Evolutionary conservation across 768 basidiomycete species (phyloP).

Genomic region (Lactarius evosmus): DNA sequence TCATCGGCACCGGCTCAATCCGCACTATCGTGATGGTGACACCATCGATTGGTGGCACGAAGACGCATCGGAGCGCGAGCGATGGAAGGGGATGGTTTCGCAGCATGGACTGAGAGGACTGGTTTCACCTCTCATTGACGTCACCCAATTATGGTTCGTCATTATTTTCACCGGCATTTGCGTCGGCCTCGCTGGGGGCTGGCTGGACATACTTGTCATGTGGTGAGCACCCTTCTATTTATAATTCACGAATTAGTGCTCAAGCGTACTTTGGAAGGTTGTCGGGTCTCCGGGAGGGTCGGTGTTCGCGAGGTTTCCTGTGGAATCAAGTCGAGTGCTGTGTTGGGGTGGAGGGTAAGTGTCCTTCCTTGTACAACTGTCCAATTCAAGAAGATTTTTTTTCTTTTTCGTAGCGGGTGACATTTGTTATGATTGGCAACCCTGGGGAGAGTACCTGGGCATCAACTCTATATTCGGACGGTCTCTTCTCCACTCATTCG

Average conservation of each 20-base stretch:
- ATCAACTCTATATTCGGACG: slow-evolving; percentile 54
- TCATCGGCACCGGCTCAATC: slow-evolving; percentile 24
- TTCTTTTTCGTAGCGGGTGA: slow-evolving; percentile 51
- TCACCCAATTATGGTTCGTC: slow-evolving; percentile 63
- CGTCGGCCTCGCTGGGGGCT: slow-evolving; percentile 65
- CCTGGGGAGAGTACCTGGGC: slow-evolving; percentile 60
- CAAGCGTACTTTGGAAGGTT: slow-evolving; percentile 43
- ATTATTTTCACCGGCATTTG: slow-evolving; percentile 63
- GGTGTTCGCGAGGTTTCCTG: slow-evolving; percentile 65
- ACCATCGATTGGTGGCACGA: slow-evolving; percentile 71
- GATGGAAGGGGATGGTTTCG: slow-evolving; percentile 46
- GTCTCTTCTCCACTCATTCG: slow-evolving; percentile 60
- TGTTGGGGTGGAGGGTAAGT: slow-evolving; percentile 56
- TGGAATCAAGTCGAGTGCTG: slow-evolving; percentile 73
- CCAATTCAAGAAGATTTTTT: slow-evolving; percentile 14
- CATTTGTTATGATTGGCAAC: slow-evolving; percentile 61
- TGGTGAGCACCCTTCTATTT: slow-evolving; percentile 44
- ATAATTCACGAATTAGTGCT: background rate
- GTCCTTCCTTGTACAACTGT: background rate
- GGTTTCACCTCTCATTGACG: slow-evolving; percentile 52
- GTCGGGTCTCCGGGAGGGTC: slow-evolving; percentile 64
- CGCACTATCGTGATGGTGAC: slow-evolving; percentile 51
- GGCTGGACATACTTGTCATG: slow-evolving; percentile 69
- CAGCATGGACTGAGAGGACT: slow-evolving; percentile 57
- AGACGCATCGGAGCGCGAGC: slow-evolving; percentile 58